These are phyloP conservation scores for Guillardia theta DNA, from an alignment of 78 protist species.

Conservation along the genomic window DNA sequence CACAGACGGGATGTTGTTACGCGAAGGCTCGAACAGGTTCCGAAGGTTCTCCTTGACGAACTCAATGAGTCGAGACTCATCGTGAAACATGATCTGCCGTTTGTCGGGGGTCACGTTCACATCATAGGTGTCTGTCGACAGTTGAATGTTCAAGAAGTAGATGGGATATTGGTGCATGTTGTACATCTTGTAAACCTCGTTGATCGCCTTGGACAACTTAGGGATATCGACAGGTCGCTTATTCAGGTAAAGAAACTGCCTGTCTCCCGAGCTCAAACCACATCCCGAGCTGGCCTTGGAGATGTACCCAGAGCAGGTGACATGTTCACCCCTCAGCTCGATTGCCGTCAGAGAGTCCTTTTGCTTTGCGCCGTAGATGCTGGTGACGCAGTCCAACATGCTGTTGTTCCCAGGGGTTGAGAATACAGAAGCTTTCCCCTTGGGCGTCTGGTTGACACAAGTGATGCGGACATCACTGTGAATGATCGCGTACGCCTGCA, in stretches of 20 bases:
- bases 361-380: slow-evolving; percentile 68
- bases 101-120: slow-evolving; percentile 96
- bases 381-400: slow-evolving; percentile 50
- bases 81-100: slow-evolving; percentile 72
- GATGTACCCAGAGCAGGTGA: background rate
- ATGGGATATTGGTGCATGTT: slow-evolving; percentile 56
- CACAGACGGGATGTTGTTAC: background rate
- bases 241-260: slow-evolving; percentile 77
- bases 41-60: background rate
- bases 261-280: slow-evolving; percentile 20
- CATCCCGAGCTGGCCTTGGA: background rate
- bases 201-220: slow-evolving; percentile 52
- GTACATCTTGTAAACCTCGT: slow-evolving; percentile 55
- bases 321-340: background rate
- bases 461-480: background rate
- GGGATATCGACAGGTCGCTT: slow-evolving; percentile 81
- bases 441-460: background rate
- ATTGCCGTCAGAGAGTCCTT: background rate
- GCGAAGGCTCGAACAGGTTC: background rate
- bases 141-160: slow-evolving; percentile 29
- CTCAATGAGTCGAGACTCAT: slow-evolving; percentile 36
- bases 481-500: slow-evolving; percentile 70
- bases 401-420: background rate
- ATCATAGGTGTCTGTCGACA: slow-evolving; percentile 55
- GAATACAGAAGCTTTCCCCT: slow-evolving; percentile 12